Percentiles rank a stretch among this genome's conserved stretches.
Evolutionary conservation across 768 basidiomycete species (phyloP).

Genomic region (Clavulina sp.): DNA sequence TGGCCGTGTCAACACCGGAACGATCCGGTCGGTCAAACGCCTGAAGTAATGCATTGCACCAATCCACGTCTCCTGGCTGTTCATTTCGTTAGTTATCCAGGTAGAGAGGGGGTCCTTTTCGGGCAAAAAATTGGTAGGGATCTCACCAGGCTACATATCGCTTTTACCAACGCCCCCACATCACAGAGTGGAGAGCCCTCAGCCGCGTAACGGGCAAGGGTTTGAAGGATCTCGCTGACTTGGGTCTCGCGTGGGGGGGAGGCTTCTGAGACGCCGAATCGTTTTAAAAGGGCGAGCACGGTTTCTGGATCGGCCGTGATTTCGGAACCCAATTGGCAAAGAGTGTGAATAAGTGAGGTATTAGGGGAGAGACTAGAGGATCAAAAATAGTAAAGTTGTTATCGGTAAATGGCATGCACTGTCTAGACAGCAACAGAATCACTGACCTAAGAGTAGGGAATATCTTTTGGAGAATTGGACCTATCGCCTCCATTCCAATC

Average conservation of each 20-base stretch:
- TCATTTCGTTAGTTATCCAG: slow-evolving; percentile 8
- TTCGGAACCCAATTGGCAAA: slow-evolving; percentile 65
- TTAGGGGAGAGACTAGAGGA: slow-evolving; percentile 40
- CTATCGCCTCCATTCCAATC: slow-evolving; percentile 59
- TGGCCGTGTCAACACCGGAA: slow-evolving; percentile 74
- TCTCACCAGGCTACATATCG: slow-evolving; percentile 58
- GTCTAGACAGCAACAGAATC: neutral
- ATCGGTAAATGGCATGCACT: slow-evolving; percentile 6
- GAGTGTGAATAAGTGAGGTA: slow-evolving; percentile 52
- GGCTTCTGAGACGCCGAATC: slow-evolving; percentile 58
- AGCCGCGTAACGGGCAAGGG: slow-evolving; percentile 45
- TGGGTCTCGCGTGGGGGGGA: slow-evolving; percentile 56
- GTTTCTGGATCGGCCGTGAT: slow-evolving; percentile 58
- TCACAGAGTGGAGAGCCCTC: slow-evolving; percentile 63
- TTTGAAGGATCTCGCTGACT: slow-evolving; percentile 52
- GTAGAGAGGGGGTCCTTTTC: slow-evolving; percentile 7
- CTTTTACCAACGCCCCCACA: slow-evolving; percentile 53
- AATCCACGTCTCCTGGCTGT: slow-evolving; percentile 52
- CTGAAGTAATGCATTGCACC: slow-evolving; percentile 57
- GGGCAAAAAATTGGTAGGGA: neutral
- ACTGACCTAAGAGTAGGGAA: slow-evolving; percentile 56
- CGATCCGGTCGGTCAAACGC: slow-evolving; percentile 76
- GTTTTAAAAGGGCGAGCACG: slow-evolving; percentile 45
- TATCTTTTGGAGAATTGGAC: slow-evolving; percentile 56
- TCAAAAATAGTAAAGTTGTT: slow-evolving; percentile 8